Evolutionary conservation across 352 stramenopile species (phyloP).

Genomic region (Pythium sp.): DNA sequence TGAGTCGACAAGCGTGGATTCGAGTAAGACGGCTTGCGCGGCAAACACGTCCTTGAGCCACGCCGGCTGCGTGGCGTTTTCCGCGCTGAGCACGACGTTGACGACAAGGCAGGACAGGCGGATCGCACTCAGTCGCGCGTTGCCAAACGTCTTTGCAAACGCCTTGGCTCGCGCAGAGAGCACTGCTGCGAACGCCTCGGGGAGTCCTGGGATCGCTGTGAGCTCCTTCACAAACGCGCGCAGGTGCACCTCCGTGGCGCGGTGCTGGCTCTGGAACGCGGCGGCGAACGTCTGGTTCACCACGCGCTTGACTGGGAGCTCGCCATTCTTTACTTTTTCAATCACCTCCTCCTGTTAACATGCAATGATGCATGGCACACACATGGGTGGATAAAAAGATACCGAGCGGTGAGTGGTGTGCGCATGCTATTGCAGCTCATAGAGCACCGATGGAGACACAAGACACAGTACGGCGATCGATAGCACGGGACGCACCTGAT

Average conservation of each 20-base stretch:
- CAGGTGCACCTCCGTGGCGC: conserved; percentile 53
- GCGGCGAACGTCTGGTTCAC: conserved; percentile 59
- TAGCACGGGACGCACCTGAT: conserved; percentile 31
- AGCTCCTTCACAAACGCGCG: conserved; percentile 44
- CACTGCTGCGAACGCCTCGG: conserved; percentile 47
- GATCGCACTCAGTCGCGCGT: conserved; percentile 50
- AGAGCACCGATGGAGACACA: neutral
- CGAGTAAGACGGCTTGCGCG: conserved; percentile 51
- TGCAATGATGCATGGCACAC: neutral
- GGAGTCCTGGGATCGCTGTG: conserved; percentile 37
- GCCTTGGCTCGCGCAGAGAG: conserved; percentile 33
- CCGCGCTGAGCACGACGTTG: conserved; percentile 24
- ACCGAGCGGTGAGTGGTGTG: neutral
- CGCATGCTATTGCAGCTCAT: neutral
- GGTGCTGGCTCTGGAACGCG: conserved; percentile 51
- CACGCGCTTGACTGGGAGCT: conserved; percentile 61
- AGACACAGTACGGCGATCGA: neutral
- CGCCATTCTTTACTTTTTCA: conserved; percentile 53
- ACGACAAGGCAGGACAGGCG: conserved; percentile 59
- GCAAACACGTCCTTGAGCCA: conserved; percentile 53
- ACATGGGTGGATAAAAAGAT: conserved; percentile 3
- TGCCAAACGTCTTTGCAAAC: conserved; percentile 52
- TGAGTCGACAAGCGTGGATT: conserved; percentile 50
- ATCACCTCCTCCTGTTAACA: conserved; percentile 51
- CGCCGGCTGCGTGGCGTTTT: conserved; percentile 12